These are phyloP conservation scores for Lepidium africanum DNA, from an alignment of 345 rosid genomes.

Conservation along the genomic window DNA sequence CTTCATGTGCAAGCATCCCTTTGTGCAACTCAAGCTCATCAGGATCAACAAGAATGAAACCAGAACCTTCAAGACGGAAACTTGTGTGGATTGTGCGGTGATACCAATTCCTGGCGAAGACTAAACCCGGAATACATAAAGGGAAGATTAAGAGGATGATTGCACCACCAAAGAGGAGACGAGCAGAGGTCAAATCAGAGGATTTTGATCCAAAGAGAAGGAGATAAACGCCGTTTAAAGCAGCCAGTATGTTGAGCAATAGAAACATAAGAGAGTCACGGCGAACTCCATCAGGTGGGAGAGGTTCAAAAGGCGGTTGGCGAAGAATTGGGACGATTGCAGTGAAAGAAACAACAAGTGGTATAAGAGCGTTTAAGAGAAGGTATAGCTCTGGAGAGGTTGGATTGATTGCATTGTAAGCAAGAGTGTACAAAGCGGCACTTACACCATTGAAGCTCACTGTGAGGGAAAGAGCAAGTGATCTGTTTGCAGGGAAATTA, in stretches of 20 bases:
- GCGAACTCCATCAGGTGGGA: slow-evolving; percentile 54
- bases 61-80: slow-evolving; percentile 46
- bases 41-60: slow-evolving; percentile 73
- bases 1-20: slow-evolving; percentile 47
- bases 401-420: slow-evolving; percentile 59
- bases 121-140: slow-evolving; percentile 64
- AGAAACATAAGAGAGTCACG: slow-evolving; percentile 71
- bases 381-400: slow-evolving; percentile 55
- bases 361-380: slow-evolving; percentile 64
- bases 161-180: slow-evolving; percentile 66
- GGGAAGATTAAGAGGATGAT: slow-evolving; percentile 65
- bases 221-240: slow-evolving; percentile 69
- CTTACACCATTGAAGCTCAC: slow-evolving; percentile 92
- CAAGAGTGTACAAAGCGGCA: slow-evolving; percentile 79
- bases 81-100: slow-evolving; percentile 48
- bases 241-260: slow-evolving; percentile 59
- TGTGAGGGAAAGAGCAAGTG: slow-evolving; percentile 86
- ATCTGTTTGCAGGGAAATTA: slow-evolving; percentile 65
- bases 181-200: slow-evolving; percentile 29
- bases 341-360: slow-evolving; percentile 51
- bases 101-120: slow-evolving; percentile 78
- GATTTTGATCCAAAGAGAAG: slow-evolving; percentile 52
- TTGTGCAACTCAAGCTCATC: slow-evolving; percentile 88
- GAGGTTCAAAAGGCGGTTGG: slow-evolving; percentile 73
- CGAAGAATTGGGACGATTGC: slow-evolving; percentile 76